These are phyloP conservation scores for Zarea fungicola DNA, from an alignment of 2,329 filamentous ascomycete genomes.

Conservation along the genomic window DNA sequence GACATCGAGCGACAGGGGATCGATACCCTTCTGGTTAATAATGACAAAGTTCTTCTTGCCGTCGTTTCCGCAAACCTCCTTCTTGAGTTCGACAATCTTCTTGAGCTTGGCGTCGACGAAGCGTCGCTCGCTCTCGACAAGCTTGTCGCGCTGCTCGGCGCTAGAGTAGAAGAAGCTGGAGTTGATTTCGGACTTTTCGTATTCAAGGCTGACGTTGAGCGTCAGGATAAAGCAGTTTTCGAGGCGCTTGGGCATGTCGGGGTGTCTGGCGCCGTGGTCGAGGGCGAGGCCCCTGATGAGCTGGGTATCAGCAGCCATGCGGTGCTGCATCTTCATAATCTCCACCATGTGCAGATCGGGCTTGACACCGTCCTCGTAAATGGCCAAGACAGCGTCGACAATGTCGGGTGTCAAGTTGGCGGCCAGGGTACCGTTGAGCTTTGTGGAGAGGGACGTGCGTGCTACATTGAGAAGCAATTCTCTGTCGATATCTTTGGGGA, in stretches of 20 bases:
- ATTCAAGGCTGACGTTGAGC: slow-evolving; percentile 93
- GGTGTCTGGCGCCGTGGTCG: slow-evolving; percentile 93
- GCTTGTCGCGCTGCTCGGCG: slow-evolving; percentile 93
- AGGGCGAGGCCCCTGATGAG: slow-evolving; percentile 88
- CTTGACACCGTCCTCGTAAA: slow-evolving; percentile 83
- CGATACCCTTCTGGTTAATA: slow-evolving; percentile 99
- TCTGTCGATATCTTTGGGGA: slow-evolving; percentile 80
- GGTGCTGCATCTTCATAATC: slow-evolving; percentile 99
- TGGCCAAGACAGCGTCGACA: slow-evolving; percentile 91
- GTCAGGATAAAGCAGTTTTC: slow-evolving; percentile 95
- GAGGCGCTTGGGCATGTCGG: slow-evolving; percentile 95
- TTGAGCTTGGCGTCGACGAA: slow-evolving; percentile 95
- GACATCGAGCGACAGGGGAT: slow-evolving; percentile 91
- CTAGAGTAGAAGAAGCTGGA: slow-evolving; percentile 98
- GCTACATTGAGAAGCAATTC: slow-evolving; percentile 92
- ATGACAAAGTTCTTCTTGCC: slow-evolving; percentile 94
- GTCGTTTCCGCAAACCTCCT: slow-evolving; percentile 91
- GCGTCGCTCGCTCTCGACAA: slow-evolving; percentile 92
- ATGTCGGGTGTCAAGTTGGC: slow-evolving; percentile 90
- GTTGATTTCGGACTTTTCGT: slow-evolving; percentile 99
- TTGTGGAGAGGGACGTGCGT: slow-evolving; percentile 89
- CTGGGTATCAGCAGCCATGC: slow-evolving; percentile 90
- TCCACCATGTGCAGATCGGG: slow-evolving; percentile 99
- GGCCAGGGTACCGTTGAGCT: slow-evolving; percentile 84
- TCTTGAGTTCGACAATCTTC: slow-evolving; percentile 97